A percentile compares a stretch with the other conserved stretches of the same genome.
Conservation (phyloP, 768 basidiomycete species). For the Kwoniella dejecticola region DNA sequence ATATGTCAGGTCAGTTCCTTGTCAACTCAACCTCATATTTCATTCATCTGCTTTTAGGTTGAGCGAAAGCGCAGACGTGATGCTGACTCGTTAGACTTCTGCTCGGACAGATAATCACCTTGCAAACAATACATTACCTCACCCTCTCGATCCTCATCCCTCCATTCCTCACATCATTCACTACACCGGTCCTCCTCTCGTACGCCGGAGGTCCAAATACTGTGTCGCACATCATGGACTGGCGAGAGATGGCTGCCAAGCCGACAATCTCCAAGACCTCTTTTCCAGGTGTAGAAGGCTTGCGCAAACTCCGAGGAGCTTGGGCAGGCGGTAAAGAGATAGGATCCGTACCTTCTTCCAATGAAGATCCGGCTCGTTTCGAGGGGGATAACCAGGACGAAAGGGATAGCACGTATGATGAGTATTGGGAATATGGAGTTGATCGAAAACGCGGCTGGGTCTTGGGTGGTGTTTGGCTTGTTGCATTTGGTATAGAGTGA, state of each 20-base stretch:
- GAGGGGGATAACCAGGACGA: slow-evolving; percentile 17
- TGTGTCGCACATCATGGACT: slow-evolving; percentile 74
- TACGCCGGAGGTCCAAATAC: slow-evolving; percentile 52
- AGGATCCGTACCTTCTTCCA: slow-evolving; percentile 59
- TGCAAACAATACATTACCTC: slow-evolving; percentile 93
- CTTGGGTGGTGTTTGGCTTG: slow-evolving; percentile 81
- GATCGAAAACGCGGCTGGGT: slow-evolving; percentile 88
- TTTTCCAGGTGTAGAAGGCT: slow-evolving; percentile 55
- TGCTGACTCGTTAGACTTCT: no score
- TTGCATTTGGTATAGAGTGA: slow-evolving; percentile 81
- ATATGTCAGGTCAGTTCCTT: slow-evolving; percentile 70
- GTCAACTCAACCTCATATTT: neutral
- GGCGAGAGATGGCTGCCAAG: slow-evolving; percentile 89
- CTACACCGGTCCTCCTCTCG: slow-evolving; percentile 54
- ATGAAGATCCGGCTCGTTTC: slow-evolving; percentile 12
- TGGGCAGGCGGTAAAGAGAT: slow-evolving; percentile 81
- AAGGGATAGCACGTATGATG: slow-evolving; percentile 26
- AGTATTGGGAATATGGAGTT: slow-evolving; percentile 66
- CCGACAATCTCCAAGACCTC: slow-evolving; percentile 62
- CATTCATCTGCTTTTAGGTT: no score
- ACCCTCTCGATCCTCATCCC: slow-evolving; percentile 80
- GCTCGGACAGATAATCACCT: slow-evolving; percentile 74
- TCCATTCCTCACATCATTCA: slow-evolving; percentile 72
- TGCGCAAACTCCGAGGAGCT: slow-evolving; percentile 69
- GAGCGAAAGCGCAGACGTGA: no score